Percentiles rank a stretch among this genome's conserved stretches.
phyloP scores from a whole-genome alignment of 495 filamentous ascomycete species.

The Beverwykella pulmonaria region DNA sequence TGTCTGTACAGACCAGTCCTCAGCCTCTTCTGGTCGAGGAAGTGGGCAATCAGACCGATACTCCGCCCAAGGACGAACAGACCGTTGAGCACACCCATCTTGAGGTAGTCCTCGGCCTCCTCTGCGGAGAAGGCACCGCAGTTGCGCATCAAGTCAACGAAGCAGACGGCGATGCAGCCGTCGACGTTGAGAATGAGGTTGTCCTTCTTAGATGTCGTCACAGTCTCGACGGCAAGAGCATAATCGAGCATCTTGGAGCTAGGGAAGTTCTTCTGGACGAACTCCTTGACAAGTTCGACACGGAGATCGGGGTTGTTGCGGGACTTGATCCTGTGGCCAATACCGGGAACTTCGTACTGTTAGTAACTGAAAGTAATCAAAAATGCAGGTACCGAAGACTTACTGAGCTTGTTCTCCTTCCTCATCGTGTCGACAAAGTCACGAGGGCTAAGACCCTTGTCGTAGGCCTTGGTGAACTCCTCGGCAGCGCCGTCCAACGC shows the following conservation, averaged over 20 bases:
- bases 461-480: constrained; percentile 96
- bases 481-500: constrained; percentile 96
- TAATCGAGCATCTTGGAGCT: constrained; percentile 97
- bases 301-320: constrained; percentile 99
- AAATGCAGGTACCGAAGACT: constrained; percentile 40
- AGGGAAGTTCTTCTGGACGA: constrained; percentile 95
- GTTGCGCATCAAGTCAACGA: constrained; percentile 95
- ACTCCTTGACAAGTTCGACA: constrained; percentile 99
- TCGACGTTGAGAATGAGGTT: constrained; percentile 99
- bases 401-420: constrained; percentile 99
- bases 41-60: constrained; percentile 99
- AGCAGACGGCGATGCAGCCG: constrained; percentile 96
- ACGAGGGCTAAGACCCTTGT: constrained; percentile 96
- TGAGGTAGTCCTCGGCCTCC: constrained; percentile 81
- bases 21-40: constrained; percentile 98
- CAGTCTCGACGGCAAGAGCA: constrained; percentile 94
- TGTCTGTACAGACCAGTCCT: constrained; percentile 97
- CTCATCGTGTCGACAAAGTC: constrained; percentile 99
- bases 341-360: constrained; percentile 75
- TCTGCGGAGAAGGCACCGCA: constrained; percentile 90
- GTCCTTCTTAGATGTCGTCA: constrained; percentile 99
- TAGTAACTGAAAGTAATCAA: constrained; percentile 35
- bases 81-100: constrained; percentile 98
- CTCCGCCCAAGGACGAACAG: constrained; percentile 94
- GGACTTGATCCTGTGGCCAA: constrained; percentile 98